A percentile compares a stretch with the other conserved stretches of the same genome.
These are phyloP conservation scores for Schoenoplectus tabernaemontani DNA, from an alignment of 202 grass and related monocot genomes.

Conservation along the genomic window DNA sequence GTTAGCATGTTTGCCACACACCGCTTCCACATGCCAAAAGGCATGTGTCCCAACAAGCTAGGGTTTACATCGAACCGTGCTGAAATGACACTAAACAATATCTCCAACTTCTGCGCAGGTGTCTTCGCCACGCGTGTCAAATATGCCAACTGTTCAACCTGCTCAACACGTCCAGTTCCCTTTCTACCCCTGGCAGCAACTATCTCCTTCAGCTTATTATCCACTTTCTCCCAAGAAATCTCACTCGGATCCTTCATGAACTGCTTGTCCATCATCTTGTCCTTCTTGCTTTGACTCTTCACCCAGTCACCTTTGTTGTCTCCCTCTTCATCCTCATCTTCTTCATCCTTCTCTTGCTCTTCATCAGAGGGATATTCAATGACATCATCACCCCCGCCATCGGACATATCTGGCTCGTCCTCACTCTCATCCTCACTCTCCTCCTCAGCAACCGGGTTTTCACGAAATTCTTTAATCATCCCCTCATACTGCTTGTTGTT, in stretches of 20 bases:
- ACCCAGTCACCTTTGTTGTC: constrained; percentile 31
- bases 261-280: constrained; percentile 72
- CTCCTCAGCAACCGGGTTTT: constrained; percentile 44
- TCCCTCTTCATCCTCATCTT: constrained; percentile 22
- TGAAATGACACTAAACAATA: constrained; percentile 77
- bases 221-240: constrained; percentile 88
- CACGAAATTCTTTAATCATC: constrained; percentile 47
- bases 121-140: constrained; percentile 87
- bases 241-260: constrained; percentile 83
- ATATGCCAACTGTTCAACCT: constrained; percentile 83
- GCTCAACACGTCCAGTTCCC: constrained; percentile 77
- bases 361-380: constrained; percentile 55
- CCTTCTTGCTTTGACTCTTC: constrained; percentile 41
- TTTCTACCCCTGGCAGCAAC: constrained; percentile 85
- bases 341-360: constrained; percentile 19
- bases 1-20: constrained; percentile 78
- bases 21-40: constrained; percentile 79
- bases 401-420: constrained; percentile 29
- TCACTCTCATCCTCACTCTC: constrained; percentile 40
- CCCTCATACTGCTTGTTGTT: constrained; percentile 94
- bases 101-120: constrained; percentile 87
- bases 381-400: constrained; percentile 31
- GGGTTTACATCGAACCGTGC: constrained; percentile 98
- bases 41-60: constrained; percentile 91
- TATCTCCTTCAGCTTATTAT: constrained; percentile 84